These are phyloP conservation scores for Tricholoma saponaceum DNA, from an alignment of 768 basidiomycete genomes.

Conservation along the genomic window DNA sequence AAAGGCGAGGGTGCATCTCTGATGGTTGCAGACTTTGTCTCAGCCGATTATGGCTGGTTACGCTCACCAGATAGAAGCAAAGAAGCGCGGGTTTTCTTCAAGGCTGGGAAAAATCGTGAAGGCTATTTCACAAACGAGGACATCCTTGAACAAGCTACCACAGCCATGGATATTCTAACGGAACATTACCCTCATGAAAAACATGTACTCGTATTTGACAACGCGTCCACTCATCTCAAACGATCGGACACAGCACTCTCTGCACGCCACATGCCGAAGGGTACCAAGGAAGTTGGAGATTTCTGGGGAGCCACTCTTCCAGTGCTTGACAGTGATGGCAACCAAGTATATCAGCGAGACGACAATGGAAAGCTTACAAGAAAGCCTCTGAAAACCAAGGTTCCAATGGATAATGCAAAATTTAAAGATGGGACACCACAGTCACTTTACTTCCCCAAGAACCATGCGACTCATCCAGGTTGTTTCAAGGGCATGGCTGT, in stretches of 20 bases:
- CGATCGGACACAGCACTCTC: background rate
- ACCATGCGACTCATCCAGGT: background rate
- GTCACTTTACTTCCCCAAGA: background rate
- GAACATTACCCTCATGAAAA: background rate
- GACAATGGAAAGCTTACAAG: background rate
- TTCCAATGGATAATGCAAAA: background rate
- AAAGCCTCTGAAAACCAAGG: background rate
- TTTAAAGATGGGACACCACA: background rate
- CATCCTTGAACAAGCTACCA: background rate
- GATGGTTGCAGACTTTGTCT: slow-evolving; percentile 5
- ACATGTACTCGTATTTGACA: background rate
- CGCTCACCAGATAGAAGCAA: background rate
- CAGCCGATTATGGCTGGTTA: slow-evolving; percentile 4
- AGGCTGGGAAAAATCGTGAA: background rate
- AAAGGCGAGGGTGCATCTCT: background rate
- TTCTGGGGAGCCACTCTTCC: background rate
- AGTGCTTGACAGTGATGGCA: background rate
- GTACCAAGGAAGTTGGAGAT: background rate
- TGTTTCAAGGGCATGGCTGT: background rate
- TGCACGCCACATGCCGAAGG: background rate
- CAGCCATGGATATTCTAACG: background rate
- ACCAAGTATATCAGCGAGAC: background rate
- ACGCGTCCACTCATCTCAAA: slow-evolving; percentile 10
- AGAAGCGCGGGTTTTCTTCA: background rate
- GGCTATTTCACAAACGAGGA: background rate